Percentiles rank a stretch among this genome's conserved stretches.
Conservation (phyloP, 768 basidiomycete species). For the Mycena rosella region DNA sequence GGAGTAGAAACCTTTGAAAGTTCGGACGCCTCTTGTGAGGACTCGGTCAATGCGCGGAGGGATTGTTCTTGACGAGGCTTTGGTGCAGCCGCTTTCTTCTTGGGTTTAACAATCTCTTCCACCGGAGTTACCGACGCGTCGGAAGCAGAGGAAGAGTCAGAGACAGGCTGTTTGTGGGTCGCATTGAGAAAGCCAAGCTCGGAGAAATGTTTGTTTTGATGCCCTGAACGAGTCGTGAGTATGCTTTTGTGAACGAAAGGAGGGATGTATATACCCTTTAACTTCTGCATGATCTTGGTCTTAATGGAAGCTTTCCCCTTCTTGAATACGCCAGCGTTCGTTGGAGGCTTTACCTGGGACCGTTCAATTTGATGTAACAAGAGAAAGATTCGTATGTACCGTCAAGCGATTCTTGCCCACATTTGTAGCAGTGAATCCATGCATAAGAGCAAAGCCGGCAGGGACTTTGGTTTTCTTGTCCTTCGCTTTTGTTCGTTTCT, state of each 20-base stretch:
- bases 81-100: slow-evolving; percentile 19
- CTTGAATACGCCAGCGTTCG: slow-evolving; percentile 69
- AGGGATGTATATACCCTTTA: slow-evolving; percentile 41
- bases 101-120: slow-evolving; percentile 3
- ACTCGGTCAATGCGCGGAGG: neutral
- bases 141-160: slow-evolving; percentile 35
- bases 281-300: slow-evolving; percentile 41
- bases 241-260: neutral
- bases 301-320: slow-evolving; percentile 74
- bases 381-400: slow-evolving; percentile 49
- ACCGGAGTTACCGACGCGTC: slow-evolving; percentile 2
- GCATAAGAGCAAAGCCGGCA: slow-evolving; percentile 73
- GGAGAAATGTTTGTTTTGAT: slow-evolving; percentile 52
- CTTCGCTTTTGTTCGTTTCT: slow-evolving; percentile 26
- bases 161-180: slow-evolving; percentile 18
- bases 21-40: slow-evolving; percentile 6
- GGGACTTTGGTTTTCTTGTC: slow-evolving; percentile 48
- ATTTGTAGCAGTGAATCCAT: slow-evolving; percentile 73
- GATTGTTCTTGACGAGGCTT: slow-evolving; percentile 5
- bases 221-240: slow-evolving; percentile 6
- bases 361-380: neutral
- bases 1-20: neutral
- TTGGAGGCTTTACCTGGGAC: slow-evolving; percentile 57
- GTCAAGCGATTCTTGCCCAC: slow-evolving; percentile 74
- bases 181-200: slow-evolving; percentile 61